Percentiles rank a stretch among this genome's conserved stretches.
These are phyloP conservation scores for Tylopilus vinaceipallidus DNA, from an alignment of 768 basidiomycete genomes.

Conservation along the genomic window DNA sequence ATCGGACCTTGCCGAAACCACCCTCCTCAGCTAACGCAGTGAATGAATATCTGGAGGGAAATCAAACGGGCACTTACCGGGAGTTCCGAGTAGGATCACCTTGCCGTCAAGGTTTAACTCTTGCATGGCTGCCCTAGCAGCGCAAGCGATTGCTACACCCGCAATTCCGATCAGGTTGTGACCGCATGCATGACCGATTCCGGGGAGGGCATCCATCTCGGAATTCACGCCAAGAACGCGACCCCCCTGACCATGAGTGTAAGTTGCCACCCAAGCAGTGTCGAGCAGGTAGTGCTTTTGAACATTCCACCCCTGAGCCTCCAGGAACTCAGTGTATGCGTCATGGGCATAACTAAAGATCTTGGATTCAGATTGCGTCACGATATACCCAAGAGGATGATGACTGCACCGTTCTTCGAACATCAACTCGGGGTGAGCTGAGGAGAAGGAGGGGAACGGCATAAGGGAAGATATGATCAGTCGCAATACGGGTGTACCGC, in stretches of 20 bases:
- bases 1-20: constrained; percentile 66
- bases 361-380: background rate
- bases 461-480: constrained; percentile 1
- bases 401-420: constrained; percentile 49
- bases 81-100: constrained; percentile 75
- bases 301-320: constrained; percentile 62
- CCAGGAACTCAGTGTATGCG: constrained; percentile 64
- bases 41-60: background rate
- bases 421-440: constrained; percentile 71
- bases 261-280: constrained; percentile 79
- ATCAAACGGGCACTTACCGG: constrained; percentile 43
- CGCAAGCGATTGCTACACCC: constrained; percentile 70
- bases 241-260: constrained; percentile 58
- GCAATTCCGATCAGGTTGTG: constrained; percentile 79
- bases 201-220: constrained; percentile 66
- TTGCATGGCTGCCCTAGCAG: constrained; percentile 59
- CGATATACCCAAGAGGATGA: background rate
- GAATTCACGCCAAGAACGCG: constrained; percentile 76
- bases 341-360: constrained; percentile 64
- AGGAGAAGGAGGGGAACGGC: background rate
- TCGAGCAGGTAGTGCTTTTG: constrained; percentile 58
- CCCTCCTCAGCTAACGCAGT: constrained; percentile 65
- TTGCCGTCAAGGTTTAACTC: constrained; percentile 62
- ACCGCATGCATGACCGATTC: constrained; percentile 72
- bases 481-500: background rate